Base-by-base conservation (phyloP, 306 rosid genomes). In the Medicago lupulina region DNA sequence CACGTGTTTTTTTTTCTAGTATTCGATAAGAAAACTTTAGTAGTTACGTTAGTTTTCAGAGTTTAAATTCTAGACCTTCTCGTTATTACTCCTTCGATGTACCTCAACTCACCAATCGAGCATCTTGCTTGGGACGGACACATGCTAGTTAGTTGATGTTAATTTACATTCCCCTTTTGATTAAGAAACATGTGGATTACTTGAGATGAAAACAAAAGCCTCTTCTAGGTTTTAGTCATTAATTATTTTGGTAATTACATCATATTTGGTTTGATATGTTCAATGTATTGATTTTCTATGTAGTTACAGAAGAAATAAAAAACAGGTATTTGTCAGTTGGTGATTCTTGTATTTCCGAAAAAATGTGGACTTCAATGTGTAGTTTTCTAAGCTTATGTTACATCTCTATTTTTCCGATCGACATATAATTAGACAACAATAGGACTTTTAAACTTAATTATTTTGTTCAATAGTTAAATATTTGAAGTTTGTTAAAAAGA, bases 151-250 rank as follows among this genome's bases (percentile, higher is more conserved):
- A 57, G 17, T 60, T 10, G 40, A 76, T 60, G 62, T 25, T 53
- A 36, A 44, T 64, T 7, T 13, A 57, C 61, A 10, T 57, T 36
- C 9, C 0, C 12, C n/a, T 76, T 71, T 71, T 72, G 46, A 67
- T 82, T 18, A 38, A 71, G 41, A 63, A 55, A 81, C 38, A 21
- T 12, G 13, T 13, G 4, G 17, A 21, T 43, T 72, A 39, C 25
- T 47, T 66, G 21, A 44, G 6, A 16, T 57, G 53, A 46, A 61
- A 23, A 34, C 15, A 16, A 49, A 7, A 65, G 71, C 23, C 41
- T 63, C 17, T 67, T 57, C 38, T 19, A 13, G 73, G 76, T 16
- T 72, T 57, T 57, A 66, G 73, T 70, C 58, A 62, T 53, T 28
- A 50, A 13, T 39, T 71, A 49, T 47, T 46, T 46, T 18, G 66